Base-by-base conservation (phyloP, 331 rosid genomes). In the Rosa hybrid region DNA sequence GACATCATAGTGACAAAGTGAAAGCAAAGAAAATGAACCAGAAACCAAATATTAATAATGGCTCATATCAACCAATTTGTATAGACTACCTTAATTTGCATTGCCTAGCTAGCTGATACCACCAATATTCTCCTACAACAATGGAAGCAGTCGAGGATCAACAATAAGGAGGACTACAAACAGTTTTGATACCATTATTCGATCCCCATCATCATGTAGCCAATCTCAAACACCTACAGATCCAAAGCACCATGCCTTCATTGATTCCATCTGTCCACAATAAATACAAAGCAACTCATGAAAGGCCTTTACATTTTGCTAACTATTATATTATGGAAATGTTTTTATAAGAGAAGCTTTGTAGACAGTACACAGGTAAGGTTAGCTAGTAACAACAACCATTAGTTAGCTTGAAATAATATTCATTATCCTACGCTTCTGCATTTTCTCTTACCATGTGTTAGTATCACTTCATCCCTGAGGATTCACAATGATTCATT, bases 121-220 rank as follows among this genome's bases (percentile, higher is more conserved):
- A 94, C 98, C 77, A 94, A 94, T 82, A 48, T 80, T 84, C 92
- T 79, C 82, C 91, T 92, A 54, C 91, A 83, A 86, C 90, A 90
- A 77, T 94, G 98, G 98, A 97, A 94, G 74, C 92, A 88, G 54
- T 49, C 83, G 89, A 90, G 98, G 84, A 83, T 92, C 4, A 92
- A 85, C 80, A 85, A 88, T 18, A 83, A 60, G 70, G 88, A 90
- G 45, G 96, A 94, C 76, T 63, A 81, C 30, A 87, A 50, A 83
- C 94, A 50, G 90, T 45, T 82, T 90, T 75, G 98, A 92, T 75
- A 62, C 82, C 75, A 82, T 91, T 14, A 78, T 91, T 69, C 97
- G n/a, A n/a, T n/a, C n/a, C 97, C 0, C 91, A 86, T 88, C 69
- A 83, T 81, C 90, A 88, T 56, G 42, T 94, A 42, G 93, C 96